Base-by-base conservation (phyloP, 306 rosid species). In the Cotoneaster glaucophyllus region DNA sequence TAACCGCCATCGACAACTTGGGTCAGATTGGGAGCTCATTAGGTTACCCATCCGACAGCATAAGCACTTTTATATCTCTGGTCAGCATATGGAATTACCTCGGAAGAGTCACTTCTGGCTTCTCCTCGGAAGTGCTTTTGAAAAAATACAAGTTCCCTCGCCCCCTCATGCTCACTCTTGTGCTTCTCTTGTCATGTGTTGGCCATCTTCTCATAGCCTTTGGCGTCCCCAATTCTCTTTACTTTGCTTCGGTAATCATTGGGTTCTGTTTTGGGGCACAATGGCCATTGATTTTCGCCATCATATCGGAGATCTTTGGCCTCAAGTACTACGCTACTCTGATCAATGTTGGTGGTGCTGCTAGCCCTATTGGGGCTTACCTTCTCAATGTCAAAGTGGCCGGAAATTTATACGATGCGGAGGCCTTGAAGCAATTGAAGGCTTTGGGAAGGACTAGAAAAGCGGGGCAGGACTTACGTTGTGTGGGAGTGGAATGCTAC, bases 41-140 rank as follows among this genome's bases (percentile, higher is more conserved):
- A 12, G 87, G 93, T 17, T 91, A 91, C 78, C 87, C 89, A 8
- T 62, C 34, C 2, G 73, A 68, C 7, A 88, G 90, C 74, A 85
- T 71, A 63, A 76, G 87, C 75, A 88, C 93, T 14, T 91, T 91
- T 52, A 85, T 91, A 34, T 87, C 96, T 14, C 87, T 91, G 0
- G 89, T 88, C 4, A 91, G 96, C 71, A 91, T 91, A 50, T 91
- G 96, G 96, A 91, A 91, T 69, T 91, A 87, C 34, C 77, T 88
- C 0, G 93, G 96, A 74, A 78, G 91, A 67, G 91, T 78, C 4
- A 24, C 66, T 1, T 29, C 90, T 0, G 93, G 93, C 8, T 88
- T 85, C 44, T 73, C 70, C 9, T 91, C 96, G 3, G 96, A 88
- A 77, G 34, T 74, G n/a, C 81, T 91, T 31, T 77, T 87, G 43